Evolutionary conservation across 2,329 filamentous ascomycete genomes (phyloP).

Genomic region (Escovopsis sp.): DNA sequence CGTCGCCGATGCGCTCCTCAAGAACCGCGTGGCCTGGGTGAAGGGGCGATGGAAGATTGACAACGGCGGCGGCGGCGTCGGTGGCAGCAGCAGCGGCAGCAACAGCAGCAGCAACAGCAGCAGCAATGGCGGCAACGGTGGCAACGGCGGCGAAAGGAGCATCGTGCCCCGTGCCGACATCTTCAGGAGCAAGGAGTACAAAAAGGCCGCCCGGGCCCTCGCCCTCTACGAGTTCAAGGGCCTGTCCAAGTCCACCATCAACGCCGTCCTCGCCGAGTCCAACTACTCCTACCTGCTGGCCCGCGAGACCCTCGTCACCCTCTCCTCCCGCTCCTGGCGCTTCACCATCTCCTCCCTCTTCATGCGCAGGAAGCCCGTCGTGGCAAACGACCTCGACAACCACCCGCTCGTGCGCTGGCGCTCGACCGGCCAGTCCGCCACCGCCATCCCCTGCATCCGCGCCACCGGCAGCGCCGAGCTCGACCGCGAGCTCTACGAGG

Average conservation of each 20-base stretch:
- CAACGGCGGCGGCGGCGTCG: constrained; percentile 17
- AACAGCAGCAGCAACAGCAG: constrained; percentile 1
- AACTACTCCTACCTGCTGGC: constrained; percentile 68
- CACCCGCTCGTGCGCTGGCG: constrained; percentile 51
- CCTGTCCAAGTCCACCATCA: constrained; percentile 57
- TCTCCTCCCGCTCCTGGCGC: constrained; percentile 64
- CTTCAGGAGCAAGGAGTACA: constrained; percentile 55
- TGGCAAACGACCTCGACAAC: constrained; percentile 38
- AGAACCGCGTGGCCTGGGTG: constrained; percentile 54
- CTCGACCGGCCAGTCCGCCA: constrained; percentile 37
- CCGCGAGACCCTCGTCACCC: constrained; percentile 50
- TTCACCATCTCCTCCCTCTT: constrained; percentile 60
- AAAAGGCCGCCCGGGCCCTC: constrained; percentile 50
- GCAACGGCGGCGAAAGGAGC: not conserved
- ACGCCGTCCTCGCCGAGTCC: constrained; percentile 64
- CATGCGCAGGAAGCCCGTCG: constrained; percentile 44
- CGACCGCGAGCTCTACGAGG: constrained; percentile 44
- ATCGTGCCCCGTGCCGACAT: constrained; percentile 42
- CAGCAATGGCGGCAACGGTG: not conserved
- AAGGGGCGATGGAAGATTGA: constrained; percentile 48
- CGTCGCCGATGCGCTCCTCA: constrained; percentile 63
- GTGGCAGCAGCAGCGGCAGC: constrained; percentile 10
- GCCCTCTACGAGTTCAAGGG: constrained; percentile 65
- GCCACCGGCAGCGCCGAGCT: constrained; percentile 51
- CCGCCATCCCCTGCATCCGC: constrained; percentile 43